Evolutionary conservation across 257 asterid genomes (phyloP).

Genomic region (Voacanga thouarsii): DNA sequence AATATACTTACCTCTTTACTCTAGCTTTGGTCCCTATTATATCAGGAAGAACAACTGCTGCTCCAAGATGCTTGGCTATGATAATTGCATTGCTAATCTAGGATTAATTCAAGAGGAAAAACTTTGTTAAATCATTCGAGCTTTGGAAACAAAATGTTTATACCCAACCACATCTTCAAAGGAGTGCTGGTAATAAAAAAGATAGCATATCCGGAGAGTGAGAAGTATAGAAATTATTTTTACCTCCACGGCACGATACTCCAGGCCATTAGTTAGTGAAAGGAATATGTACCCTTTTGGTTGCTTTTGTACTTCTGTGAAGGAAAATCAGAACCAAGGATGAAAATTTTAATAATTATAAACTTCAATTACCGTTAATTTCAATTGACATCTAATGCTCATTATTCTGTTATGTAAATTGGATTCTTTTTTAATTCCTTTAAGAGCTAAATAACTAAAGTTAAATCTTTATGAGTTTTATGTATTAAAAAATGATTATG

Average conservation of each 20-base stretch:
- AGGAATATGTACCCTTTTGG: slow-evolving; percentile 45
- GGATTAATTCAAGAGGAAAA: neutral
- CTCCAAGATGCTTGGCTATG: slow-evolving; percentile 59
- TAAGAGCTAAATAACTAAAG: neutral
- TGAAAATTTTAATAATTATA: neutral
- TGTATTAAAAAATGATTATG: neutral
- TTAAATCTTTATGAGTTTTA: neutral
- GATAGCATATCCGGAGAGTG: neutral
- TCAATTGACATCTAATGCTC: neutral
- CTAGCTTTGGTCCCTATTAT: slow-evolving; percentile 33
- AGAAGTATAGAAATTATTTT: neutral
- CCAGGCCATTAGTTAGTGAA: slow-evolving; percentile 47
- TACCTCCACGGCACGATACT: slow-evolving; percentile 65
- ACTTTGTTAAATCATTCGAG: neutral
- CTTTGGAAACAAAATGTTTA: neutral
- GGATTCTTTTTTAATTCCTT: too few species aligned
- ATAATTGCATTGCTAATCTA: slow-evolving; percentile 59
- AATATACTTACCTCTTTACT: slow-evolving; percentile 31
- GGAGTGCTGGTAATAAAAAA: too few species aligned
- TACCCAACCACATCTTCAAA: neutral
- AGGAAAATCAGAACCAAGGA: neutral
- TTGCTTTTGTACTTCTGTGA: slow-evolving; percentile 21
- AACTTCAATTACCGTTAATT: neutral
- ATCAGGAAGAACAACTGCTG: slow-evolving; percentile 58
- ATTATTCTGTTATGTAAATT: too few species aligned